Conservation (phyloP, 139 green algal genomes). For the Tetradesmus obliquus region DNA sequence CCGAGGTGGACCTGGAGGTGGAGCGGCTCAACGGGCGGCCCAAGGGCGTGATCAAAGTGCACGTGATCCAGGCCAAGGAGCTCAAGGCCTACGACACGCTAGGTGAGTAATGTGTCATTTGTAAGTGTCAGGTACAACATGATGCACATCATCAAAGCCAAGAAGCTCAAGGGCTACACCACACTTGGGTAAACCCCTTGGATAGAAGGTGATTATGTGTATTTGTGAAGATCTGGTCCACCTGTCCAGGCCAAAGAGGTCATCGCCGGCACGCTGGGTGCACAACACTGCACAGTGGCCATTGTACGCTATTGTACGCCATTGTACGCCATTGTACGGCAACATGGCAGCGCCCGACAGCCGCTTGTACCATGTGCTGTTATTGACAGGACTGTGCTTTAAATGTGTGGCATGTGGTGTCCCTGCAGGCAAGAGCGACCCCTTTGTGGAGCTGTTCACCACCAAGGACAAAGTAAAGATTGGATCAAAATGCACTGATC, state of each 20-base stretch:
- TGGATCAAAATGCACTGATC: too few species aligned
- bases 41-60: slow-evolving; percentile 53
- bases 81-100: slow-evolving; percentile 48
- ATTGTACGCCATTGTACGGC: too few species aligned
- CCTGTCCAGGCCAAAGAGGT: too few species aligned
- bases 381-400: too few species aligned
- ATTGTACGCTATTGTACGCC: not conserved
- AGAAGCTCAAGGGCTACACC: slow-evolving; percentile 46
- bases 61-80: slow-evolving; percentile 42
- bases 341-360: too few species aligned
- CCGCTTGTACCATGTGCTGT: too few species aligned
- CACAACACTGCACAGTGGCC: not conserved
- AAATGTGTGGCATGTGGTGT: too few species aligned
- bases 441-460: slow-evolving; percentile 49
- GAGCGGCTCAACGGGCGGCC: slow-evolving; percentile 55
- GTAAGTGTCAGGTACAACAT: not conserved
- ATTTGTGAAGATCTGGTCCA: too few species aligned
- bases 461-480: not conserved
- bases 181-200: not conserved
- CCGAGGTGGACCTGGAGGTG: slow-evolving; percentile 46
- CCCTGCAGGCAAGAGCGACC: slow-evolving; percentile 45
- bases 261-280: not conserved
- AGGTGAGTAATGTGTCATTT: not conserved
- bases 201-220: too few species aligned
- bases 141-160: slow-evolving; percentile 38